A percentile compares a stretch with the other conserved stretches of the same genome.
phyloP scores from a whole-genome alignment of 495 filamentous ascomycete species.

The Talaromyces thailandensis region DNA sequence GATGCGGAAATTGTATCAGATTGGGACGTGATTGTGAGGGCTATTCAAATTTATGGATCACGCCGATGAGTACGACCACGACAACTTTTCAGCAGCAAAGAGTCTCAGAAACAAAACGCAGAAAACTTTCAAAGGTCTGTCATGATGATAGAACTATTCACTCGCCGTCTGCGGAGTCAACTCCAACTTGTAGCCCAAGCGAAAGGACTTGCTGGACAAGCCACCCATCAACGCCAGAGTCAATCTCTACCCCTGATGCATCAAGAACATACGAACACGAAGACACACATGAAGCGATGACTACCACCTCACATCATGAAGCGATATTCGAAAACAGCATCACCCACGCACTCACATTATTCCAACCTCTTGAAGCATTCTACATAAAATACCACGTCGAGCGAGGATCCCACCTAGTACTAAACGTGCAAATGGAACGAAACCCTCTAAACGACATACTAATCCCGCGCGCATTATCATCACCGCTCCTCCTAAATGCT shows the following conservation, averaged over 20 bases:
- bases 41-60: slow-evolving; percentile 36
- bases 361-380: slow-evolving; percentile 20
- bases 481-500: slow-evolving; percentile 33
- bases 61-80: slow-evolving; percentile 26
- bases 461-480: slow-evolving; percentile 33
- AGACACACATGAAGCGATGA: background rate
- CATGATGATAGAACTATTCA: background rate
- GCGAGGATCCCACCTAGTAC: slow-evolving; percentile 27
- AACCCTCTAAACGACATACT: slow-evolving; percentile 34
- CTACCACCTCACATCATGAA: background rate
- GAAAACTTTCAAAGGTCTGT: slow-evolving; percentile 7
- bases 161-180: background rate
- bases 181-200: background rate
- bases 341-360: background rate
- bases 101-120: slow-evolving; percentile 17
- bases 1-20: slow-evolving; percentile 32
- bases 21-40: slow-evolving; percentile 32
- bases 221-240: background rate
- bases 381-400: slow-evolving; percentile 39
- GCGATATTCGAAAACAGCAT: background rate
- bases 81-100: slow-evolving; percentile 18
- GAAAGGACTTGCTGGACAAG: background rate
- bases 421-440: slow-evolving; percentile 32
- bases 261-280: background rate
- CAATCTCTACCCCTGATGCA: background rate